phyloP scores from a whole-genome alignment of 2,329 filamentous ascomycete genomes.

The Amesomyces nigricolor region DNA sequence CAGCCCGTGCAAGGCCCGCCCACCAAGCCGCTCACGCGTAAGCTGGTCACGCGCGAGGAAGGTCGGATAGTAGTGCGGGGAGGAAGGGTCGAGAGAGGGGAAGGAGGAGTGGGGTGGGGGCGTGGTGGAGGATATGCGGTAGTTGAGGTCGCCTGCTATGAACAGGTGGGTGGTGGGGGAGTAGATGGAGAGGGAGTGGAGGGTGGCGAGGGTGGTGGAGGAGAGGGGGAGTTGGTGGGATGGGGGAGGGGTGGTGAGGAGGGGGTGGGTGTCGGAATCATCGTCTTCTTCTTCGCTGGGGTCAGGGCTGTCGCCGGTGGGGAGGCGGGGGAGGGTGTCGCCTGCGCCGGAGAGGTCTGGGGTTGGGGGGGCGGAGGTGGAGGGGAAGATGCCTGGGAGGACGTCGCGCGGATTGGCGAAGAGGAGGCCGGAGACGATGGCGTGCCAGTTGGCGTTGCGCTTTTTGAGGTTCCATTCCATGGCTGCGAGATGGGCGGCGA shows the following conservation, averaged over 20 bases:
- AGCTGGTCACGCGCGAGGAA: slow-evolving; percentile 77
- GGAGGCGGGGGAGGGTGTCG: slow-evolving; percentile 8
- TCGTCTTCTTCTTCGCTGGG: slow-evolving; percentile 20
- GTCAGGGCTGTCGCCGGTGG: slow-evolving; percentile 15
- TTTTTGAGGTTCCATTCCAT: slow-evolving; percentile 73
- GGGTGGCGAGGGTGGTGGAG: slow-evolving; percentile 21
- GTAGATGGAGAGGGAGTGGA: slow-evolving; percentile 64
- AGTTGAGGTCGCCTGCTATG: slow-evolving; percentile 89
- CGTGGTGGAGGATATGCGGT: slow-evolving; percentile 67
- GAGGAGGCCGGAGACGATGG: slow-evolving; percentile 71
- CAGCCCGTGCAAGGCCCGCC: slow-evolving; percentile 71
- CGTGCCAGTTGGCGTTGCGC: slow-evolving; percentile 84
- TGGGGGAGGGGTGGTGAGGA: slow-evolving; percentile 6
- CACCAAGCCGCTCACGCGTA: slow-evolving; percentile 60
- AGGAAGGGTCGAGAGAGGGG: slow-evolving; percentile 54
- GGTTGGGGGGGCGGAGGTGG: background rate
- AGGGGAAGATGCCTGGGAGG: slow-evolving; percentile 25
- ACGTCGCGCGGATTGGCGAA: slow-evolving; percentile 56
- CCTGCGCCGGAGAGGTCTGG: slow-evolving; percentile 22
- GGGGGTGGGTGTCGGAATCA: slow-evolving; percentile 6
- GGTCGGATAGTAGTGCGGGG: slow-evolving; percentile 55
- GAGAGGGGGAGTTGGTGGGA: background rate
- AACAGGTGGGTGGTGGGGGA: slow-evolving; percentile 72
- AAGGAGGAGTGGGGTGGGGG: slow-evolving; percentile 58
- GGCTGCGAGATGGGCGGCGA: slow-evolving; percentile 81